Evolutionary conservation across 2,329 filamentous ascomycete genomes (phyloP).

Genomic region (Fusarium zealandicum): DNA sequence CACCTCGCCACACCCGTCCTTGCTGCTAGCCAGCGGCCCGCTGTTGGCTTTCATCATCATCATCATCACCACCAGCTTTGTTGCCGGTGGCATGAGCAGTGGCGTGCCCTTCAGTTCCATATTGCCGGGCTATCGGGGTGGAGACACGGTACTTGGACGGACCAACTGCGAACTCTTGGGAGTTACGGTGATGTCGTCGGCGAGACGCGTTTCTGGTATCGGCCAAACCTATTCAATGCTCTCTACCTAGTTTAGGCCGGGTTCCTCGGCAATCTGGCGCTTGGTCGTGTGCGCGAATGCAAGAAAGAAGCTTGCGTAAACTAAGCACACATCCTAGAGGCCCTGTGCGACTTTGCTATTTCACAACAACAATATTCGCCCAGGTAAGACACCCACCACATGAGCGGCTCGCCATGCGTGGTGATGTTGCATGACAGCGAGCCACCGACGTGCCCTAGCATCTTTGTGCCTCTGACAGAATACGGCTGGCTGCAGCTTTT

Average conservation of each 20-base stretch:
- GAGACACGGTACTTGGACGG: slow-evolving; percentile 12
- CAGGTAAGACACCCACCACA: slow-evolving; percentile 19
- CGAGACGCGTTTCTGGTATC: background rate
- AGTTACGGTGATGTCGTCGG: slow-evolving; percentile 3
- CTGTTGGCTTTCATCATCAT: slow-evolving; percentile 16
- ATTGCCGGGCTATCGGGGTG: slow-evolving; percentile 31
- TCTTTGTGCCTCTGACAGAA: background rate
- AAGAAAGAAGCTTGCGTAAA: slow-evolving; percentile 5
- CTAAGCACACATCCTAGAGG: background rate
- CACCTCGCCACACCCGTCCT: slow-evolving; percentile 27
- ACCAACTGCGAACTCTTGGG: background rate
- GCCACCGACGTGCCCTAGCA: background rate
- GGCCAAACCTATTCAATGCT: slow-evolving; percentile 1
- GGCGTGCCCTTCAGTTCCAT: slow-evolving; percentile 14
- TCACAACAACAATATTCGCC: background rate
- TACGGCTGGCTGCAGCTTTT: slow-evolving; percentile 1
- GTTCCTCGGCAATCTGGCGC: slow-evolving; percentile 23
- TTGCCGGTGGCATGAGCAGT: slow-evolving; percentile 29
- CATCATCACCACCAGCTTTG: slow-evolving; percentile 27
- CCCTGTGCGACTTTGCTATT: background rate
- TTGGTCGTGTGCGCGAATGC: slow-evolving; percentile 21
- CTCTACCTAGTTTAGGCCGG: slow-evolving; percentile 1
- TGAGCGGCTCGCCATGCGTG: slow-evolving; percentile 19
- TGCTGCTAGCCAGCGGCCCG: slow-evolving; percentile 37
- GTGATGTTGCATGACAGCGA: slow-evolving; percentile 14